phyloP scores from a whole-genome alignment of 305 asterid species.

The Fraxinus paxiana region DNA sequence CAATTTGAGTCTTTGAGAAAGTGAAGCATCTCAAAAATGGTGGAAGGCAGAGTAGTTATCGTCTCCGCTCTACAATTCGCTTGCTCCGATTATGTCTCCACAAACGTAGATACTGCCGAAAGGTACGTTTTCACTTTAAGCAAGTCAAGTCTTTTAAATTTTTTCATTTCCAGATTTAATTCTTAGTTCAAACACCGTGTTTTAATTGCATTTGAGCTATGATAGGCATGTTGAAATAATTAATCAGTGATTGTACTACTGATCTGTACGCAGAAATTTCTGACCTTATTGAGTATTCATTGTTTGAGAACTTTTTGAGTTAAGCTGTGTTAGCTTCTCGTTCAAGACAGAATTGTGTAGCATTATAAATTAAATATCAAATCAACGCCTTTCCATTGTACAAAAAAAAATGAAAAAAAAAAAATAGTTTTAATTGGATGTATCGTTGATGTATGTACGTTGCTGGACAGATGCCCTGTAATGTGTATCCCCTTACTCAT shows the following conservation, averaged over 20 bases:
- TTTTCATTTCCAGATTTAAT: background rate
- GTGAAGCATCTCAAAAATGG: constrained; percentile 31
- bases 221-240: background rate
- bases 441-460: background rate
- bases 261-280: background rate
- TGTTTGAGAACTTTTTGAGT: background rate
- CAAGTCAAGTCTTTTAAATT: background rate
- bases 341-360: constrained; percentile 12
- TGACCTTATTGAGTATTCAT: background rate
- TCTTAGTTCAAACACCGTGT: background rate
- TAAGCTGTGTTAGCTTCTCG: background rate
- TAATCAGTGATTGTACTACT: background rate
- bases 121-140: constrained; percentile 39
- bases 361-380: background rate
- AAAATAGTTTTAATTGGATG: background rate
- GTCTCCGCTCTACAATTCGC: constrained; percentile 90
- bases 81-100: constrained; percentile 79
- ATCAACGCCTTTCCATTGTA: background rate
- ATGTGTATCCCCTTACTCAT: background rate
- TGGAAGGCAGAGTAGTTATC: constrained; percentile 48
- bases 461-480: background rate
- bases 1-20: background rate
- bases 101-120: constrained; percentile 77
- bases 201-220: background rate
- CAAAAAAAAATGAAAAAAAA: background rate